Evolutionary conservation across 148 eudicot species (phyloP), one percentile per base, ranked within the genome.

Genomic region (Drosera capensis): DNA sequence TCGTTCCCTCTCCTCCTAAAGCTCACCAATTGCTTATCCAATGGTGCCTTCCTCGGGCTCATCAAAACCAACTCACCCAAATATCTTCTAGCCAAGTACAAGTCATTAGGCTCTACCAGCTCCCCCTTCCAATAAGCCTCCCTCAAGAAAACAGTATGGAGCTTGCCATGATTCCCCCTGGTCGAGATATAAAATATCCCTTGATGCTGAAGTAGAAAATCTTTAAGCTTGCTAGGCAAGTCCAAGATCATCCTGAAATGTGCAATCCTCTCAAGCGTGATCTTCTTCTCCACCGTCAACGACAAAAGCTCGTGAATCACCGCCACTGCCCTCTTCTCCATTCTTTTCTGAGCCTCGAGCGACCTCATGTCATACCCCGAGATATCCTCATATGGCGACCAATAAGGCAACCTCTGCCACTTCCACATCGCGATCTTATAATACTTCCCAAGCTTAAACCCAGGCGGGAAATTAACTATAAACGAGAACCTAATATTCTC

Each of bases 101-200:
- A 65, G 35, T 74, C 93, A 62, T 90, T 90, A 2, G 85, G 87
- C 56, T 78, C 87, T 6, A 90, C 52, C 57, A 90, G 54, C 52
- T 90, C 95, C 41, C 99, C 99, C 42, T 70, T 90, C 63, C 40
- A 66, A 70, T 84, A 80, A 30, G 80, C 95, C 76, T 90, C 99
- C 67, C 93, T 75, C 20, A 90, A 70, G 56, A 90, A 90, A 44
- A 90, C 62, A 1, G 99, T 90, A 59, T 90, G 99, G 45, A 90
- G 71, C 80, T 80, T 90, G 58, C 99, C 99, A 9, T 68, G 75
- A 64, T 90, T 84, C 49, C 99, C 99, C 62, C 95, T 75, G 0
- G 99, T 90, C 8, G 99, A 90, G 23, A 90, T 73, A 47, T 90
- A 90, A 57, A 84, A 84, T 48, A 90, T 90, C 49, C 99, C 99